Evolutionary conservation across 306 rosid species (phyloP), one percentile per base, ranked within the genome.

Genomic region (Sicyos edulis): DNA sequence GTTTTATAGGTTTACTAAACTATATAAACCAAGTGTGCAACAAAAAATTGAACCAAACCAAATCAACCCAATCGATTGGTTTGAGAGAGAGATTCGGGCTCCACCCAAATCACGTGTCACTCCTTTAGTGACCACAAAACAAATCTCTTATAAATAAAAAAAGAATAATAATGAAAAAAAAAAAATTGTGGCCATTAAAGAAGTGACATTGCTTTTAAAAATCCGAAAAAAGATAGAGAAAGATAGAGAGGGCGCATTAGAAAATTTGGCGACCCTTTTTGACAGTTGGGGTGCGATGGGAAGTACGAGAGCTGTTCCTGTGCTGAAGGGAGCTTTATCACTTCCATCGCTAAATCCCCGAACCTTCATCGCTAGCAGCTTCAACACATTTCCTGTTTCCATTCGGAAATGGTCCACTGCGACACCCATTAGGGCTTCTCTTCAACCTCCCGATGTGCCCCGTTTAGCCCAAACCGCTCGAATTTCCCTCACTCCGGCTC

Each of bases 381-480:
- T 72, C 24, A 61, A 80, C 17, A 54, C 67, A 44, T 49, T 40
- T 0, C 55, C 71, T 78, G 19, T 34, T 49, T 50, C 34, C 20
- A 54, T 63, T 13, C 37, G 16, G 26, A 55, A 56, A 66, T 13
- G 78, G 77, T 82, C 82, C 2, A 79, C 83, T 5, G 55, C 83
- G 15, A 63, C 70, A 13, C 16, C 24, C 34, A 61, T 50, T 70
- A 29, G 54, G 3, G 81, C 83, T 37, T 82, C 96, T 65, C 88
- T 85, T 83, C 83, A 82, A 51, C 79, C 96, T 71, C 90, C 90
- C 8, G 90, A 91, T 72, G 80, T 88, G 54, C 54, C 84, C 19
- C 85, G 80, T 80, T 84, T 91, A 83, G 92, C 92, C 16, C 83
- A 88, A 84, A 87, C 87, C 3, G 97, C 97, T 80, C 89, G 88